These are phyloP conservation scores for Musa schizocarpa DNA, from an alignment of 176 grass and related monocot species.

Conservation along the genomic window DNA sequence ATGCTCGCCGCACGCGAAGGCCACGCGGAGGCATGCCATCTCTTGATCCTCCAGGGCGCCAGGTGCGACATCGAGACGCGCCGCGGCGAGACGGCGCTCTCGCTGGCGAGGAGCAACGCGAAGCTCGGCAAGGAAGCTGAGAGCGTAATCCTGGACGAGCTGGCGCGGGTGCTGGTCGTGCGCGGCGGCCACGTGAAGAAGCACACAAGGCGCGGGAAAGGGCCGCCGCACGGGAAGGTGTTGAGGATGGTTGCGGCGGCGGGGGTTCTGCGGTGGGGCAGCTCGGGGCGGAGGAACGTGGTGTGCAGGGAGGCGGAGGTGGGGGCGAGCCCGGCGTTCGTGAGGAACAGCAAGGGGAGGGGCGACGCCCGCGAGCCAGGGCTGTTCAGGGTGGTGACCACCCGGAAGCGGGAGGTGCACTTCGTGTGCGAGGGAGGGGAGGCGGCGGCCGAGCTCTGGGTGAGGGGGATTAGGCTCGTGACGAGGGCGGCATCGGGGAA, in stretches of 20 bases:
- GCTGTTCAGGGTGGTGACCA: conserved; percentile 72
- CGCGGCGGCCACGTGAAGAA: conserved; percentile 49
- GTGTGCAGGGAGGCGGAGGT: conserved; percentile 63
- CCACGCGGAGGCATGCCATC: conserved; percentile 48
- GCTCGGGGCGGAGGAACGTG: conserved; percentile 53
- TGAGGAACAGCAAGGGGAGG: conserved; percentile 37
- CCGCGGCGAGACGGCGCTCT: conserved; percentile 67
- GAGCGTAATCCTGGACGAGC: conserved; percentile 67
- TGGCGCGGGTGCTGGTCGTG: conserved; percentile 53
- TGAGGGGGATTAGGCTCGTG: conserved; percentile 66
- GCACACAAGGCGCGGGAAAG: conserved; percentile 80
- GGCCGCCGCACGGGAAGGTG: conserved; percentile 50
- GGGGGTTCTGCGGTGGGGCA: conserved; percentile 76
- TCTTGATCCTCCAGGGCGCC: conserved; percentile 57
- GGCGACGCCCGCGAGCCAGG: conserved; percentile 49
- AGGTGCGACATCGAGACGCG: conserved; percentile 38
- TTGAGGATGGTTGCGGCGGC: conserved; percentile 48
- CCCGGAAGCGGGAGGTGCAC: conserved; percentile 75
- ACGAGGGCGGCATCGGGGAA: conserved; percentile 38
- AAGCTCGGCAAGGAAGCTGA: conserved; percentile 44
- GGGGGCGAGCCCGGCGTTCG: conserved; percentile 62
- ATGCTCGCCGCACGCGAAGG: conserved; percentile 83
- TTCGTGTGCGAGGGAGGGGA: conserved; percentile 76
- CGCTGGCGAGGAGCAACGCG: conserved; percentile 40
- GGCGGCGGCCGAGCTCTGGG: conserved; percentile 77